Evolutionary conservation across 352 stramenopile species (phyloP).

Genomic region (Globisporangium iwayamae): DNA sequence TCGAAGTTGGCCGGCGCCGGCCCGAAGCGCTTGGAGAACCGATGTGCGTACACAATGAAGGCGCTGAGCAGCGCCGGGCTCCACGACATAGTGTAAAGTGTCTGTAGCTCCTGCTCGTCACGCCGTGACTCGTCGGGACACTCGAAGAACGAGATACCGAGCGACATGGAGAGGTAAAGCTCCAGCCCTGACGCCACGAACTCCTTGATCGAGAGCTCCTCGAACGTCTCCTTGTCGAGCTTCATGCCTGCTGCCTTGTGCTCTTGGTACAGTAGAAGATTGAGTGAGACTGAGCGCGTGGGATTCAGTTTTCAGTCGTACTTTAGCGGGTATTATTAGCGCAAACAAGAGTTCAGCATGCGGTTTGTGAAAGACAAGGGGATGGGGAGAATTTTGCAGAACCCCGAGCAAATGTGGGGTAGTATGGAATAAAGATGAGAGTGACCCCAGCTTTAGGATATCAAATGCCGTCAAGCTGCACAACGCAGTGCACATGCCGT

Average conservation of each 20-base stretch:
- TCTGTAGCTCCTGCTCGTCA: slow-evolving; percentile 68
- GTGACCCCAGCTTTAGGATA: no score
- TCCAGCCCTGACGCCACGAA: slow-evolving; percentile 59
- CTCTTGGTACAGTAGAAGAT: background rate
- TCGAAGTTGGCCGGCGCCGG: slow-evolving; percentile 63
- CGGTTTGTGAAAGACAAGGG: no score
- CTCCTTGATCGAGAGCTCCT: slow-evolving; percentile 51
- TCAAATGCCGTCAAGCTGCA: no score
- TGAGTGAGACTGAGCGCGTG: background rate
- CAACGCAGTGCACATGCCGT: no score
- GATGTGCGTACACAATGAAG: slow-evolving; percentile 54
- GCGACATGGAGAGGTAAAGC: slow-evolving; percentile 67
- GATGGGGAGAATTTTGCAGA: no score
- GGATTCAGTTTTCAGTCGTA: background rate
- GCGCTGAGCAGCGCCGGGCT: slow-evolving; percentile 38
- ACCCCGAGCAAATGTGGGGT: no score
- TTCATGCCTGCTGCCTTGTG: slow-evolving; percentile 6
- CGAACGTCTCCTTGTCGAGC: slow-evolving; percentile 36
- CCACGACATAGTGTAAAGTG: slow-evolving; percentile 64
- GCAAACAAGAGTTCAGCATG: background rate
- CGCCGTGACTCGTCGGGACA: slow-evolving; percentile 38
- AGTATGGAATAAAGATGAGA: no score
- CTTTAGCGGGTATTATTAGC: background rate
- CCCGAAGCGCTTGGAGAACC: slow-evolving; percentile 31
- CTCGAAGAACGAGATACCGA: slow-evolving; percentile 74